phyloP scores from a whole-genome alignment of 257 asterid species.

The Lavandula angustifolia region DNA sequence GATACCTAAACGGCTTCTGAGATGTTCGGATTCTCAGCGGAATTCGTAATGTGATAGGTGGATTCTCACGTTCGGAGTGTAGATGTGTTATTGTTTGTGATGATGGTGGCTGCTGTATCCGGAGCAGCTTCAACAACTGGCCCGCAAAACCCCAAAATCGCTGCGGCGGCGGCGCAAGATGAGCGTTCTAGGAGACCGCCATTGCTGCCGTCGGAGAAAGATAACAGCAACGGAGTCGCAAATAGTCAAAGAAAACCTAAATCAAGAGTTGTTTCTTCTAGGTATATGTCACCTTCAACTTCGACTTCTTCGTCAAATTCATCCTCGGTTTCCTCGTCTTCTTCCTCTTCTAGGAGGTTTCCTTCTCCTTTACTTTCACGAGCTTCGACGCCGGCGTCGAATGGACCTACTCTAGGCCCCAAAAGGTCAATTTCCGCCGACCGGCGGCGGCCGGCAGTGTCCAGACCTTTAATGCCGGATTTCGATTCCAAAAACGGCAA shows the following conservation, averaged over 20 bases:
- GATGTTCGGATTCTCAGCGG: constrained; percentile 30
- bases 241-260: constrained; percentile 62
- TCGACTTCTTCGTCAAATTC: constrained; percentile 77
- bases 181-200: constrained; percentile 66
- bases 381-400: constrained; percentile 50
- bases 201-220: constrained; percentile 82
- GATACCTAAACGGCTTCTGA: constrained; percentile 38
- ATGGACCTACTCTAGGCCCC: constrained; percentile 44
- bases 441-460: constrained; percentile 61
- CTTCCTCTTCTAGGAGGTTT: constrained; percentile 68
- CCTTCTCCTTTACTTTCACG: constrained; percentile 74
- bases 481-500: constrained; percentile 54
- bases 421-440: constrained; percentile 87
- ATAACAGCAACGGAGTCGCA: constrained; percentile 52
- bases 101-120: constrained; percentile 87
- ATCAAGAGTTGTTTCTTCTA: constrained; percentile 74
- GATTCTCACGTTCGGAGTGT: constrained; percentile 35
- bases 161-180: constrained; percentile 33
- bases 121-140: constrained; percentile 70
- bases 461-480: constrained; percentile 69
- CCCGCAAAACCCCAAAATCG: constrained; percentile 50
- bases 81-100: constrained; percentile 43
- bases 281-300: constrained; percentile 89
- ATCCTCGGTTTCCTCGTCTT: constrained; percentile 64
- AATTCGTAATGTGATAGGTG: constrained; percentile 61